Percentiles rank a stretch among this genome's conserved stretches.
phyloP scores from a whole-genome alignment of 495 filamentous ascomycete genomes.

The Neurospora sp. region DNA sequence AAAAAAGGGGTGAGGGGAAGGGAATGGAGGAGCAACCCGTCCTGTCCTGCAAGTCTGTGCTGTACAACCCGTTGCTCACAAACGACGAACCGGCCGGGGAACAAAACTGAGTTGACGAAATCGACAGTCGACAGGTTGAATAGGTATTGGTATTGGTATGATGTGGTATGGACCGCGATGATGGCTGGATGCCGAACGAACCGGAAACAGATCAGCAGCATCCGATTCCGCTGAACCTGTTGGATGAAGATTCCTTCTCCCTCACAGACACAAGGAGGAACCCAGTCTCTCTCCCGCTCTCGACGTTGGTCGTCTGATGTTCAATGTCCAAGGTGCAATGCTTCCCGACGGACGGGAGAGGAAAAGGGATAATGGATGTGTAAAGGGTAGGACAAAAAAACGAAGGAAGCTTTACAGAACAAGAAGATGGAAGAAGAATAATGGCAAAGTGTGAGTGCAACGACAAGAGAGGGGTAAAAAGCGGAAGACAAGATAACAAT shows the following conservation, averaged over 20 bases:
- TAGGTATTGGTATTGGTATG: background rate
- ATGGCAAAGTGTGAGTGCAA: background rate
- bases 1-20: too few species aligned
- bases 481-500: constrained; percentile 4
- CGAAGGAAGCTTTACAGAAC: background rate
- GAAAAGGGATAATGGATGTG: background rate
- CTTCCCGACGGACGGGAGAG: background rate
- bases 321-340: background rate
- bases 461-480: too few species aligned
- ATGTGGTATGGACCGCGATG: too few species aligned
- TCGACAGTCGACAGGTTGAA: background rate
- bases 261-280: too few species aligned
- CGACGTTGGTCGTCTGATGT: background rate
- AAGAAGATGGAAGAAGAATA: background rate
- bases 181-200: too few species aligned
- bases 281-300: background rate
- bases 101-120: background rate
- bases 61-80: background rate
- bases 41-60: background rate
- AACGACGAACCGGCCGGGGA: background rate
- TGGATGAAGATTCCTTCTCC: too few species aligned
- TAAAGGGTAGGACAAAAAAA: background rate
- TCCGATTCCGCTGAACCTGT: too few species aligned
- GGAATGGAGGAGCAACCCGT: background rate
- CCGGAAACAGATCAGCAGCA: too few species aligned